Evolutionary conservation across 129 eudicot genomes (phyloP), one percentile per base, ranked within the genome.

Genomic region (Helianthus tuberosus): DNA sequence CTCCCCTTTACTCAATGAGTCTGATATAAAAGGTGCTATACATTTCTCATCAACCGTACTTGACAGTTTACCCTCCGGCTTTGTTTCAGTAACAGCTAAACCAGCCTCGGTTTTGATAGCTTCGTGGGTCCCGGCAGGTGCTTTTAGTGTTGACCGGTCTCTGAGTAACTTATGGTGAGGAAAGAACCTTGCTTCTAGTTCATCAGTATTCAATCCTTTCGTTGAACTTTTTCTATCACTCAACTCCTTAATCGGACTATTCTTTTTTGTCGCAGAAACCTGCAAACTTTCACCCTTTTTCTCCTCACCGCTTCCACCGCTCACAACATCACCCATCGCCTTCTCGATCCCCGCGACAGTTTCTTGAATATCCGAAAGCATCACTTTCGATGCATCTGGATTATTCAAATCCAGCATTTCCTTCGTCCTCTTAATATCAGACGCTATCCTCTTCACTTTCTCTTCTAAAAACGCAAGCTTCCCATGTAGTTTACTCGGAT

Each of bases 381-480:
- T 91, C 79, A 80, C 72, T 78, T 94, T 91, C 5, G 99, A 91
- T 5, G 91, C 89, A 76, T 88, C 97, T 1, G 93, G 91, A 64
- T 94, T 94, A 77, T 91, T 91, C 86, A 73, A 72, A 85, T 94
- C 99, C 78, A 94, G 76, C 81, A 94, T 88, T 49, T 94, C 99
- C 77, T 91, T 94, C 0, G 97, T 91, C 86, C 86, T 89, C 86
- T 94, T 91, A 41, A 94, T 94, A 74, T 94, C 97, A 0, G 93
- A 83, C 0, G 99, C 91, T 69, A 94, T 91, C 73, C 94, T 83
- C 84, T 91, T 94, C 14, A 94, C 97, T 44, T 89, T 94, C 46
- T 91, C 99, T 72, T 94, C 99, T 80, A 94, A 81, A 80, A 83
- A 89, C 0, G 97, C 99, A 67, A 94, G 97, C 80, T 94, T 94